Evolutionary conservation across 768 basidiomycete genomes (phyloP).

Genomic region (Tulasnella sp.): DNA sequence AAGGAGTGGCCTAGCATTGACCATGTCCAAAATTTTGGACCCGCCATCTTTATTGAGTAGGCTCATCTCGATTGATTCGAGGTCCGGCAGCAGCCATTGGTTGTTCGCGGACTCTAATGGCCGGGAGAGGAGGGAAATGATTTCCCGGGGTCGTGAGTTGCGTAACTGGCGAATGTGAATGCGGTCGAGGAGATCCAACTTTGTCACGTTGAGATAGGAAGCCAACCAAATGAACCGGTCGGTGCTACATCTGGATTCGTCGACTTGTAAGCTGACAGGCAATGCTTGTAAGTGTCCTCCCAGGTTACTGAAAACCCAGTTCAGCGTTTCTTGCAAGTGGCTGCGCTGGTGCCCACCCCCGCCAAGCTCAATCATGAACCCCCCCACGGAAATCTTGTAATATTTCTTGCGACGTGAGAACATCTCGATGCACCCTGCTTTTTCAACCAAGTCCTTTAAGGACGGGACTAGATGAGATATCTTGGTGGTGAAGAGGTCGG

Average conservation of each 20-base stretch:
- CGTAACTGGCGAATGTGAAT: no score
- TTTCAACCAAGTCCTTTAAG: neutral
- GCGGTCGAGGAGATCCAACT: no score
- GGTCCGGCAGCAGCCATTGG: no score
- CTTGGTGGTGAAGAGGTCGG: neutral
- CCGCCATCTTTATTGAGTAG: no score
- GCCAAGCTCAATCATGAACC: neutral
- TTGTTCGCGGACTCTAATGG: no score
- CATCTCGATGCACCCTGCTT: neutral
- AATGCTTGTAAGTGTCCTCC: neutral
- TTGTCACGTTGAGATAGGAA: no score
- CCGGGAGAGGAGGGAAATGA: no score
- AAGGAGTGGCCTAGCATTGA: no score
- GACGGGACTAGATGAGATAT: neutral
- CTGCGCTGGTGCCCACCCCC: neutral
- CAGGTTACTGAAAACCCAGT: neutral
- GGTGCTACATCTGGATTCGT: neutral
- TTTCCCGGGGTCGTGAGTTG: neutral
- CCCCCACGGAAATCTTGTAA: neutral
- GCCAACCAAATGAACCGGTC: neutral
- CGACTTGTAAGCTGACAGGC: neutral
- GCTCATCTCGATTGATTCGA: no score
- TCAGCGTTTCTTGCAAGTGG: neutral
- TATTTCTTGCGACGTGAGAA: neutral
- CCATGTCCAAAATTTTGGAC: no score